A percentile compares a stretch with the other conserved stretches of the same genome.
phyloP scores from a whole-genome alignment of 176 grass and related monocot genomes.

The Echinochloa phyllopogon region DNA sequence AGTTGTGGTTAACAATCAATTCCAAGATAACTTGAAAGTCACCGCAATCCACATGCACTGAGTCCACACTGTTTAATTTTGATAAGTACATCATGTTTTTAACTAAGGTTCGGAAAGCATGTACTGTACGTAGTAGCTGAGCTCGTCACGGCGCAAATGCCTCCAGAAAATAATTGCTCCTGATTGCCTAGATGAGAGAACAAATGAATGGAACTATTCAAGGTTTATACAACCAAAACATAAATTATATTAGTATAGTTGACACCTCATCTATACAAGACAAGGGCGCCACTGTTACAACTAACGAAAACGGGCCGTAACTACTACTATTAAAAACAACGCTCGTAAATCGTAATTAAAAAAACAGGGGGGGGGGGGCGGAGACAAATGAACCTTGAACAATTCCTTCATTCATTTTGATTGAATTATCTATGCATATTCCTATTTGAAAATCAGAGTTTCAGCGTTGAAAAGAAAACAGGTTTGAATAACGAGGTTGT shows the following conservation, averaged over 20 bases:
- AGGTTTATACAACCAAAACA: neutral
- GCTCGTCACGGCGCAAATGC: conserved; percentile 41
- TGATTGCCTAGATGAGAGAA: neutral
- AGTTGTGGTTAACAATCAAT: neutral
- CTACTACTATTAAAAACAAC: conserved; percentile 5
- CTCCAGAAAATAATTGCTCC: neutral
- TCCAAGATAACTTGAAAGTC: no score
- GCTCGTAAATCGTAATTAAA: neutral
- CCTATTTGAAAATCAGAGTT: neutral
- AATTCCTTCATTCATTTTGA: neutral
- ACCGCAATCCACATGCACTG: neutral
- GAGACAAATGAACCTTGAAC: neutral
- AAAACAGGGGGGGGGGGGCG: neutral
- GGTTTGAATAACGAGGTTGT: neutral
- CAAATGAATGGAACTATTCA: neutral
- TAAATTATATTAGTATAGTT: neutral
- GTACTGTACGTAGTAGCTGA: neutral
- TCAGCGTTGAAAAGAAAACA: conserved; percentile 9
- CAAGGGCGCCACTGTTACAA: conserved; percentile 17
- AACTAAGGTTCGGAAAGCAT: neutral
- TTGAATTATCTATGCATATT: neutral
- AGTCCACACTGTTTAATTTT: no score
- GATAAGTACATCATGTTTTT: no score
- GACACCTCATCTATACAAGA: conserved; percentile 11
- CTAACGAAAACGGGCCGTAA: conserved; percentile 27